phyloP scores from a whole-genome alignment of 2,329 filamentous ascomycete species.

The Aotearoamyces nothofagi region DNA sequence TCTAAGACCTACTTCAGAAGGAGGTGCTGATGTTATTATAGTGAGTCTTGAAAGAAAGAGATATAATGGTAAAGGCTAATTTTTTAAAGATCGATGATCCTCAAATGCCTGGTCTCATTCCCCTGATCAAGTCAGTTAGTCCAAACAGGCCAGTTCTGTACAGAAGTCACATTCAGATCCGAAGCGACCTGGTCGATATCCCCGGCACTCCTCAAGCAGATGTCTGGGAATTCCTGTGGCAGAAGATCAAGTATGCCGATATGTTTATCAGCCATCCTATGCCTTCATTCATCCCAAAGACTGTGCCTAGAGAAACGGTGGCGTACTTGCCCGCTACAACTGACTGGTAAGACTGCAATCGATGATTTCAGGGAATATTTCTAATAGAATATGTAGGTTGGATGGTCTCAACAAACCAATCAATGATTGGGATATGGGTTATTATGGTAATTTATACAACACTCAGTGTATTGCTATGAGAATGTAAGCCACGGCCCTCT shows the following conservation, averaged over 20 bases:
- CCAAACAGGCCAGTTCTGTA: slow-evolving; percentile 66
- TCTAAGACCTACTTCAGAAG: slow-evolving; percentile 44
- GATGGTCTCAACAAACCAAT: slow-evolving; percentile 70
- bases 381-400: slow-evolving; percentile 29
- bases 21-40: slow-evolving; percentile 62
- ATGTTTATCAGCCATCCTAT: slow-evolving; percentile 76
- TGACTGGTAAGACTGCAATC: slow-evolving; percentile 41
- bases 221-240: slow-evolving; percentile 64
- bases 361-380: background rate
- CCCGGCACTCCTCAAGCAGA: slow-evolving; percentile 52
- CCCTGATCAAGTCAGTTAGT: slow-evolving; percentile 54
- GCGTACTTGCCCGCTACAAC: slow-evolving; percentile 69
- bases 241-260: slow-evolving; percentile 54
- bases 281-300: slow-evolving; percentile 55
- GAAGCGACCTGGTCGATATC: slow-evolving; percentile 52
- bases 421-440: slow-evolving; percentile 52
- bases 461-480: slow-evolving; percentile 40
- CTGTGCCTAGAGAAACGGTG: slow-evolving; percentile 49
- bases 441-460: slow-evolving; percentile 64
- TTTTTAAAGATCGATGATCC: slow-evolving; percentile 55
- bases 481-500: slow-evolving; percentile 36
- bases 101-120: slow-evolving; percentile 69
- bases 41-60: slow-evolving; percentile 21
- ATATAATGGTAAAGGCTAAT: slow-evolving; percentile 5
- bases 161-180: slow-evolving; percentile 71